Conservation (phyloP, 345 rosid species). For the Alliaria petiolata region DNA sequence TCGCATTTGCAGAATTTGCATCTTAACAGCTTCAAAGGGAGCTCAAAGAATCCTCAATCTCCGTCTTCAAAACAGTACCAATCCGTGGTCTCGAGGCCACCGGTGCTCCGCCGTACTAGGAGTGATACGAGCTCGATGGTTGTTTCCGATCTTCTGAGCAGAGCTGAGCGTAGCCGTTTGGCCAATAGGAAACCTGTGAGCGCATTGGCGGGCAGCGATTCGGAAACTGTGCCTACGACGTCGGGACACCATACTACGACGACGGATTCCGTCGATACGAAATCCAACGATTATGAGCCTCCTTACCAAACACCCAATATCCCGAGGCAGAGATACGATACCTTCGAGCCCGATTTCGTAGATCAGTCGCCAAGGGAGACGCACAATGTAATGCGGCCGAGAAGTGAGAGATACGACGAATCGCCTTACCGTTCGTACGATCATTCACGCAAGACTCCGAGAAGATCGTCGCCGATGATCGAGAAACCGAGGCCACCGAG, state of each 20-base stretch:
- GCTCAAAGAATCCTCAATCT: conserved; percentile 26
- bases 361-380: not conserved
- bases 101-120: conserved; percentile 61
- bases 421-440: conserved; percentile 12
- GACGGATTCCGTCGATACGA: conserved; percentile 1
- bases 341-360: not conserved
- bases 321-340: conserved; percentile 4
- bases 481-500: conserved; percentile 19
- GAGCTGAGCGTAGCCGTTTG: conserved; percentile 25
- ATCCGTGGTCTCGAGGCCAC: conserved; percentile 37
- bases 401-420: not conserved
- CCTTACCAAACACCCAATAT: conserved; percentile 16
- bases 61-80: conserved; percentile 22
- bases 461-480: conserved; percentile 10
- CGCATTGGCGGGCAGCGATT: conserved; percentile 12
- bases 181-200: conserved; percentile 26
- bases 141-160: conserved; percentile 24
- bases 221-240: conserved; percentile 24
- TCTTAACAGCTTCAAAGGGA: conserved; percentile 28
- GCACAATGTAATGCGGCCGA: not conserved
- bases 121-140: conserved; percentile 75
- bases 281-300: not conserved
- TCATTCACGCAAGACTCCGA: conserved; percentile 25
- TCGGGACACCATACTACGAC: conserved; percentile 23
- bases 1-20: conserved; percentile 27